Evolutionary conservation across 31 red algal species (phyloP), one percentile per base, ranked within the genome.

Genomic region (Bonnemaisonia californica): DNA sequence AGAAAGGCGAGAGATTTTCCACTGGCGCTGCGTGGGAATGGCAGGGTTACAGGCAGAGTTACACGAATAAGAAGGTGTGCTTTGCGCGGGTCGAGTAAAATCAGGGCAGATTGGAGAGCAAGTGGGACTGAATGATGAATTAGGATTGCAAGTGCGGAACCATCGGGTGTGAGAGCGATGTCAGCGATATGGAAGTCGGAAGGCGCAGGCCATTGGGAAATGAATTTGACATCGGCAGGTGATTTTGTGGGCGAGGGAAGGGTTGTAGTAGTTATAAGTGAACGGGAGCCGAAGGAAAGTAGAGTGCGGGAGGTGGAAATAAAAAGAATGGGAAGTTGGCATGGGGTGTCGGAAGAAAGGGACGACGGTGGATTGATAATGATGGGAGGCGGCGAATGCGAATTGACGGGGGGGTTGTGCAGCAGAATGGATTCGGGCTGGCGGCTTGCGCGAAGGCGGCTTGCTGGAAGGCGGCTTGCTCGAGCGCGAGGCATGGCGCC

Each of bases 191-290:
- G 26, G 64, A 37, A 33, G 24, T 69, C 0, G 7, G 8, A 5
- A 5, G 64, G 64, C 21, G 21, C 22, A 33, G 5, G 64, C 64
- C 64, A 69, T 69, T 69, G 64, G 33, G 64, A 69, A 21, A 36
- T 27, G 64, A 69, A 34, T 4, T 23, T 9, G 24, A 27, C 32
- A 23, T n/a, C 31, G 33, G 64, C 22, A 22, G 29, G 9, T 27
- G 64, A 69, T 4, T 27, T 69, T 27, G 64, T 32, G 64, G 64
- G 8, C n/a, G 64, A 11, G 64, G 64, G 24, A 38, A 31, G 23
- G 64, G 0, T 27, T 29, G 27, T 23, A 21, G 39, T 7, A 34
- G 64, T 69, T 36, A 38, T 27, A 1, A 69, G 64, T 4, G 64
- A 37, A 22, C 31, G 39, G 8, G 33, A 31, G 26, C 27, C 64